Base-by-base conservation (phyloP, 768 basidiomycete genomes). In the Hortiboletus campestris region DNA sequence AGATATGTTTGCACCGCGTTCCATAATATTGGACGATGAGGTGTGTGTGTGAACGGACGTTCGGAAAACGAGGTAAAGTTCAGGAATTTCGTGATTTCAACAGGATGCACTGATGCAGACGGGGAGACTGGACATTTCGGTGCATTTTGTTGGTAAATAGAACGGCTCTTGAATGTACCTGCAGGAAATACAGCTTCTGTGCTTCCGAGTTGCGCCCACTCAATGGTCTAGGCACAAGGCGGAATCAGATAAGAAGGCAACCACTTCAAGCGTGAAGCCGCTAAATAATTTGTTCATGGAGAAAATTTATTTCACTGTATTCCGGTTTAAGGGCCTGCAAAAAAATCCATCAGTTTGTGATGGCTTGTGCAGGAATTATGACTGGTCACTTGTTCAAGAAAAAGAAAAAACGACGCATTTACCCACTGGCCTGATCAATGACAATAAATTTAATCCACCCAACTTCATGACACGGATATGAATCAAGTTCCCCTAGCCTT, bases 391-490 rank as follows among this genome's bases (percentile, higher is more conserved):
- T 17, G 29, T 41, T 56, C 38, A 31, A 48, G 25, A 46, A 58
- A 53, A 31, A 48, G 25, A 46, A 58, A 53, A 53, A 50, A 54
- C 36, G 31, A 56, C 54, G 35, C 55, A 56, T 51, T 46, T 46
- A 42, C 61, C 29, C 40, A 41, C 55, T 32, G n/a, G 51, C 43
- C 44, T 35, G 51, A 55, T 43, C 41, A 36, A 36, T 54, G 49
- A 40, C 32, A 45, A 38, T 51, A 36, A 43, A 44, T 51, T 48
- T 62, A 60, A 54, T 69, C 63, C 60, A 49, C 57, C 57, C 46
- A 32, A 46, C 49, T 52, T 63, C 46, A 63, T 63, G 61, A 48
- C 48, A 49, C 66, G 62, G 66, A 68, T 49, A 69, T 69, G 63
- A 67, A 65, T 42, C 34, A 36, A 43, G 44, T 49, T 39, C 29